Evolutionary conservation across 495 filamentous ascomycete genomes (phyloP).

Genomic region (Lasiosphaeris hirsuta): DNA sequence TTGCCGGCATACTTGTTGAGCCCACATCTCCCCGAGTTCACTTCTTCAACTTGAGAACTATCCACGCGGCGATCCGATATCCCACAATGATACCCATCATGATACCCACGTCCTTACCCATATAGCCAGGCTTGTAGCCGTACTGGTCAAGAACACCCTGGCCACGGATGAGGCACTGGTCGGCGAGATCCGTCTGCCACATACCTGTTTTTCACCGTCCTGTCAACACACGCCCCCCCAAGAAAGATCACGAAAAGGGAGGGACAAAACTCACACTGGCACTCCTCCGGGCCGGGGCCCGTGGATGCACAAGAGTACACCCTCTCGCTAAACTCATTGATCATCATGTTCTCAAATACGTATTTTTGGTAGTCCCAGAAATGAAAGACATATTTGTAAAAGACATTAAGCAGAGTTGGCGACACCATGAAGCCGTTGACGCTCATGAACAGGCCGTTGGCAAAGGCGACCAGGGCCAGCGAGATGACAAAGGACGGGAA

Average conservation of each 20-base stretch:
- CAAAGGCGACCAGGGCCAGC: conserved; percentile 72
- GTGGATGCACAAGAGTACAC: conserved; percentile 54
- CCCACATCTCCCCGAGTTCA: not conserved
- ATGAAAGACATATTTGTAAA: conserved; percentile 80
- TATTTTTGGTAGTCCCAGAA: conserved; percentile 83
- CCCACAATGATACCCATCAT: conserved; percentile 68
- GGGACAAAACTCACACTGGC: conserved; percentile 47
- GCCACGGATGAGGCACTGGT: conserved; percentile 65
- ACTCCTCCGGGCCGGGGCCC: conserved; percentile 26
- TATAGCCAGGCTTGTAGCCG: conserved; percentile 59
- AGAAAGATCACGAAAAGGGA: conserved; percentile 1
- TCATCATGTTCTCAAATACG: conserved; percentile 89
- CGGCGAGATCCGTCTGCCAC: conserved; percentile 60
- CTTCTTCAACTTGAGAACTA: conserved; percentile 35
- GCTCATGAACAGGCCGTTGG: conserved; percentile 85
- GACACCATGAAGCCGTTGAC: conserved; percentile 77
- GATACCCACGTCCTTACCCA: conserved; percentile 72
- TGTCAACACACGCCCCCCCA: not conserved
- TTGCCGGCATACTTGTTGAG: not conserved
- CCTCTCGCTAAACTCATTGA: conserved; percentile 70
- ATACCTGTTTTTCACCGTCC: conserved; percentile 34
- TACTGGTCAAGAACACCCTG: conserved; percentile 63
- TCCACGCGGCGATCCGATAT: conserved; percentile 59
- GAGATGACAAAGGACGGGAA: conserved; percentile 76
- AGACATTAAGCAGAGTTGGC: conserved; percentile 66